These are phyloP conservation scores for Oxyria digyna DNA, from an alignment of 148 eudicot species.

Conservation along the genomic window DNA sequence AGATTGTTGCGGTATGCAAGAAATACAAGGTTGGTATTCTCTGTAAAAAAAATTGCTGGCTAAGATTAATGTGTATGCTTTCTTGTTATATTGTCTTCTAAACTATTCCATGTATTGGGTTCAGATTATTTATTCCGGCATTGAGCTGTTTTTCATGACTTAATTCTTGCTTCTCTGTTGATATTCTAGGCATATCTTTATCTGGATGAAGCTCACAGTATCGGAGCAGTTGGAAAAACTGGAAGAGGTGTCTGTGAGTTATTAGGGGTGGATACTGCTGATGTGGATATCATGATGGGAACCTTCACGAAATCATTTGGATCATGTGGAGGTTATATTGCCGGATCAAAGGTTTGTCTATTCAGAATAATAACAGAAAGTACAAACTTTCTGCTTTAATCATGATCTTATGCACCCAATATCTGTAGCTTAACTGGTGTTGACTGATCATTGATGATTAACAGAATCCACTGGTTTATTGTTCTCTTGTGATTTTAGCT, in stretches of 20 bases:
- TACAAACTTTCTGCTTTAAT: neutral
- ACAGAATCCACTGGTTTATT: neutral
- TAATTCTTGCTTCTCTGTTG: neutral
- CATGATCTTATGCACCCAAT: neutral
- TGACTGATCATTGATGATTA: neutral
- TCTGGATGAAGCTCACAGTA: conserved; percentile 96
- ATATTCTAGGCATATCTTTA: conserved; percentile 64
- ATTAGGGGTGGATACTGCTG: conserved; percentile 90
- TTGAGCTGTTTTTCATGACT: neutral
- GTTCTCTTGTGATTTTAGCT: neutral
- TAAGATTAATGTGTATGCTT: neutral
- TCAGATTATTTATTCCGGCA: neutral
- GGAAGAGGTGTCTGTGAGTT: conserved; percentile 97
- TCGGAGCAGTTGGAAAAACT: conserved; percentile 89
- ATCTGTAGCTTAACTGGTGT: neutral
- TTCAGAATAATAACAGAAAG: neutral
- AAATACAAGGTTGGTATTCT: conserved; percentile 68
- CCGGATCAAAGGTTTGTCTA: conserved; percentile 78
- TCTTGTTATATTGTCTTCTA: neutral
- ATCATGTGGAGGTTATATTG: conserved; percentile 96
- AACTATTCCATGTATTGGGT: neutral
- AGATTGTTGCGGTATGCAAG: conserved; percentile 87
- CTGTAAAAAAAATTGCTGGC: neutral
- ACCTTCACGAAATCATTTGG: conserved; percentile 96
- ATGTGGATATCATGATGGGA: conserved; percentile 98